Conservation (phyloP, 148 eudicot species). For the Rhododendron kiyosumense region DNA sequence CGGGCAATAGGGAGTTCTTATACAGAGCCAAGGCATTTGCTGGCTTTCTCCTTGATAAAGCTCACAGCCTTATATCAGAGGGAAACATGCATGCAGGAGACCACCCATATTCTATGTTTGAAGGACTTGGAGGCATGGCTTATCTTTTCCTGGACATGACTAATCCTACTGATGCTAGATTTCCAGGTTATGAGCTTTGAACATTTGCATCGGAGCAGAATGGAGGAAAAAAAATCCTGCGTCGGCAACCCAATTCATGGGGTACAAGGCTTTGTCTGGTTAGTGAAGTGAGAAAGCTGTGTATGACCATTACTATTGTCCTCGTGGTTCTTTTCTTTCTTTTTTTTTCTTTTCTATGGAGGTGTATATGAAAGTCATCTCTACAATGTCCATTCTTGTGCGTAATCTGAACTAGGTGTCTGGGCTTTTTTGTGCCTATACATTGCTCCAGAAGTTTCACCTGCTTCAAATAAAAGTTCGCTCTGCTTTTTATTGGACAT, state of each 20-base stretch:
- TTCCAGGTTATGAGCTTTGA: slow-evolving; percentile 62
- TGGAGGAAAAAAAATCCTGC: neutral
- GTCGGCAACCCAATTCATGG: neutral
- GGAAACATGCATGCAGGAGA: slow-evolving; percentile 63
- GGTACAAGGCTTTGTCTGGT: neutral
- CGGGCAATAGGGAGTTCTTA: slow-evolving; percentile 42
- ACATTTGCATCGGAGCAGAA: neutral
- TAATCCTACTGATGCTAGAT: slow-evolving; percentile 46
- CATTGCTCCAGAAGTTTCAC: neutral
- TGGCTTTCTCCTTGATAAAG: slow-evolving; percentile 46
- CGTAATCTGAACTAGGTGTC: neutral
- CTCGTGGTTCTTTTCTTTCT: neutral
- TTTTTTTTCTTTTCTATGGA: neutral
- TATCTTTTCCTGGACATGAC: slow-evolving; percentile 61
- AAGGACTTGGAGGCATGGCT: slow-evolving; percentile 70
- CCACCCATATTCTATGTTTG: slow-evolving; percentile 55
- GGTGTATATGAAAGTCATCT: neutral
- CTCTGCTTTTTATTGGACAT: neutral
- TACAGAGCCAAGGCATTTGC: slow-evolving; percentile 68
- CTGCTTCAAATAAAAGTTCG: neutral
- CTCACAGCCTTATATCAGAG: slow-evolving; percentile 39
- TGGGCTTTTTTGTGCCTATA: neutral
- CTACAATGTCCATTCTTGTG: neutral
- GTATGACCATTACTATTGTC: neutral
- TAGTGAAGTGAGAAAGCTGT: neutral